Evolutionary conservation across 2,329 filamentous ascomycete species (phyloP).

Genomic region (Rhynchosporium graminicola): DNA sequence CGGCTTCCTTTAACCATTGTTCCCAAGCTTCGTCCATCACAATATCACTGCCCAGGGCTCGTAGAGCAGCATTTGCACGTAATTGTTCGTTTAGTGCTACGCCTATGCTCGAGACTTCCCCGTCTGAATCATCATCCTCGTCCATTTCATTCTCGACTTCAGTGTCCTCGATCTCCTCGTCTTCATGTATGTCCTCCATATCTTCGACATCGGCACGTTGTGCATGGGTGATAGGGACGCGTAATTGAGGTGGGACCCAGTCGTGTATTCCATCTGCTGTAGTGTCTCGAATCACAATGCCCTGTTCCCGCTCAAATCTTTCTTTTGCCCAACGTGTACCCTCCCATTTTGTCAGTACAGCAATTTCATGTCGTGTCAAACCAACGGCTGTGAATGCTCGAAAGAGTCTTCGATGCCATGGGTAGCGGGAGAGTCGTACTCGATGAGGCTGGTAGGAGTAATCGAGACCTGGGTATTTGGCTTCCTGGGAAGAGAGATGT

Average conservation of each 20-base stretch:
- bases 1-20: constrained; percentile 71
- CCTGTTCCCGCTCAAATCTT: constrained; percentile 75
- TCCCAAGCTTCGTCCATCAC: constrained; percentile 73
- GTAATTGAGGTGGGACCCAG: constrained; percentile 54
- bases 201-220: constrained; percentile 35
- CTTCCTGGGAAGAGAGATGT: constrained; percentile 75
- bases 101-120: constrained; percentile 59
- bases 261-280: constrained; percentile 67
- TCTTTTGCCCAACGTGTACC: constrained; percentile 82
- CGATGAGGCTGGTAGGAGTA: constrained; percentile 74
- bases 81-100: constrained; percentile 65
- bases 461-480: constrained; percentile 79
- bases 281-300: constrained; percentile 68
- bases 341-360: constrained; percentile 76
- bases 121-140: constrained; percentile 52
- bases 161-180: constrained; percentile 39
- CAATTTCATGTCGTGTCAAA: constrained; percentile 70
- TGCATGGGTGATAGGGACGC: constrained; percentile 26
- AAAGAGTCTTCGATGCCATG: constrained; percentile 75
- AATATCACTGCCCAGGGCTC: constrained; percentile 58
- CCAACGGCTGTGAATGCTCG: constrained; percentile 70
- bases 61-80: constrained; percentile 61
- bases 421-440: constrained; percentile 74
- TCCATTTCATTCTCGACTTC: constrained; percentile 45
- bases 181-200: constrained; percentile 43